Conservation (phyloP, 176 grass and related monocot species). For the Raddia guianensis region DNA sequence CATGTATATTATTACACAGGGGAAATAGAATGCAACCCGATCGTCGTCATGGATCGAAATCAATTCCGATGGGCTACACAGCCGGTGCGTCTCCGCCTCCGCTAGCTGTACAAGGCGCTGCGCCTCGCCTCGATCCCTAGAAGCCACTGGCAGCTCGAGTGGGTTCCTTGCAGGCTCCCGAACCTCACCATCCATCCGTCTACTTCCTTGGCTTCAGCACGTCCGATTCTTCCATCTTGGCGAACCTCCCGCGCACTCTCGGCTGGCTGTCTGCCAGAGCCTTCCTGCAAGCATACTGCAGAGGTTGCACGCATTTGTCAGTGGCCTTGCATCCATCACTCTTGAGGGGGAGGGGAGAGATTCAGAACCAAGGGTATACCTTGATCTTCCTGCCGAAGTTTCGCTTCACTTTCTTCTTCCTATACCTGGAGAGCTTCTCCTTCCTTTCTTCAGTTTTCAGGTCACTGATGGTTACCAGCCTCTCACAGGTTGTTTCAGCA, state of each 20-base stretch:
- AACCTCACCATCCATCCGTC: not conserved
- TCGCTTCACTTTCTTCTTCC: constrained; percentile 94
- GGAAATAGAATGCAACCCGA: constrained; percentile 38
- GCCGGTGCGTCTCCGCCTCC: constrained; percentile 28
- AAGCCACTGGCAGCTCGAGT: constrained; percentile 28
- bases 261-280: constrained; percentile 98
- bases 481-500: constrained; percentile 61
- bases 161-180: not conserved
- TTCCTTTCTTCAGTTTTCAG: constrained; percentile 83
- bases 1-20: constrained; percentile 35
- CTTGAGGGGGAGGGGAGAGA: not conserved
- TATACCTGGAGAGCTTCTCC: constrained; percentile 95
- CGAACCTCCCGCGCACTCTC: constrained; percentile 93
- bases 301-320: constrained; percentile 1
- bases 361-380: constrained; percentile 32
- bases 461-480: constrained; percentile 77
- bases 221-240: constrained; percentile 82
- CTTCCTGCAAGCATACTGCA: constrained; percentile 96
- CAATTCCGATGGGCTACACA: constrained; percentile 44
- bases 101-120: not conserved
- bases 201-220: constrained; percentile 55
- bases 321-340: not conserved
- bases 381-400: constrained; percentile 99
- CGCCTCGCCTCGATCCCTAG: constrained; percentile 5
- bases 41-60: not conserved